Evolutionary conservation across 176 grass and related monocot species (phyloP), one percentile per base, ranked within the genome.

Genomic region (Aechmea fasciata): DNA sequence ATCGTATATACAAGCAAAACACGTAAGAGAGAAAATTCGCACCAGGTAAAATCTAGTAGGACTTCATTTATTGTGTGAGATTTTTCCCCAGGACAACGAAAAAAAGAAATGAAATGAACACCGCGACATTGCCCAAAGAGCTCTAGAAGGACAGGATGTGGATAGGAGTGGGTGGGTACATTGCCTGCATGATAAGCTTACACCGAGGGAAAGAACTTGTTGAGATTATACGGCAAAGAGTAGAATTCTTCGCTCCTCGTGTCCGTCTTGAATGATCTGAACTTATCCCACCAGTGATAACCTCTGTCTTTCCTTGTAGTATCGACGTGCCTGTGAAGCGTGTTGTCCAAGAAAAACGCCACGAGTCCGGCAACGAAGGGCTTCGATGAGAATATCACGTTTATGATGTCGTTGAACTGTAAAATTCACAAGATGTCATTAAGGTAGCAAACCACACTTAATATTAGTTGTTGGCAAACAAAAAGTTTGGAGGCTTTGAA

Each of bases 191-290:
- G 23, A 47, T 55, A 78, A 73, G 22, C 69, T 93, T 80, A 99
- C 13, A 99, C 95, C 1, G 95, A 99, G 4, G 95, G 95, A 77
- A 99, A 99, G 78, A 99, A 99, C 57, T 94, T 99, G 70, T 99
- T 94, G 15, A 99, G 87, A 59, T 94, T 94, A 63, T 86, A 99
- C 15, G 95, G 95, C 70, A 99, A 79, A 49, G 90, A 81, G 61
- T 99, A 99, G 48, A 99, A 99, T 79, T 99, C 95, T 19, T 88
- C 87, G 15, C 90, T 99, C 74, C 95, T 85, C 6, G 48, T 80
- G 52, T 99, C 95, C 0, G 82, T 85, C 74, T 80, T 82, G 84
- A 90, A 99, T 41, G 90, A 90, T 51, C 90, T 70, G 65, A 99
- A 99, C 49, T 77, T 99, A 29, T 94, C 90, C 95, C 95, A 99